phyloP scores from a whole-genome alignment of 2,329 filamentous ascomycete genomes.

The Epichloe uncinata region DNA sequence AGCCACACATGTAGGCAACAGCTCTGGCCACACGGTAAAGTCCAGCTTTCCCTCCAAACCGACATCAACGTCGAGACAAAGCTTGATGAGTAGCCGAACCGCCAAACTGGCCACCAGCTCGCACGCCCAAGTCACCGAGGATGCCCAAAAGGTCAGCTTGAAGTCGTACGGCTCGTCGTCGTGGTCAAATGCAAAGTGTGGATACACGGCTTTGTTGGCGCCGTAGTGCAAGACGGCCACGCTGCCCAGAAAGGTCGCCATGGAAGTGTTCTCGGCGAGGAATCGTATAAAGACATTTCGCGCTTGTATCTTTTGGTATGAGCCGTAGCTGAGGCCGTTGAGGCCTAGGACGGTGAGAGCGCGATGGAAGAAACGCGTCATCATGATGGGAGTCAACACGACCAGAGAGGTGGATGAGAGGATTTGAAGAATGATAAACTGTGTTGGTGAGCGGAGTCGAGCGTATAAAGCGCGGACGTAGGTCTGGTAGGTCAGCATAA shows the following conservation, averaged over 20 bases:
- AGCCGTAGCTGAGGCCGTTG: conserved; percentile 44
- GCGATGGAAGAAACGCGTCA: conserved; percentile 46
- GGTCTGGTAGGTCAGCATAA: conserved; percentile 57
- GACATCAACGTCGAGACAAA: conserved; percentile 47
- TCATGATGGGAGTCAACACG: conserved; percentile 49
- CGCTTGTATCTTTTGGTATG: conserved; percentile 53
- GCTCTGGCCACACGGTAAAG: conserved; percentile 51
- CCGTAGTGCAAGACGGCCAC: conserved; percentile 54
- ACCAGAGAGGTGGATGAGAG: conserved; percentile 51
- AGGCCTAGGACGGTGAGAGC: conserved; percentile 39
- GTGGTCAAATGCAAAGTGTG: conserved; percentile 53
- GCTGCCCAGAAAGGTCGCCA: conserved; percentile 54
- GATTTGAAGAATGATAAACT: conserved; percentile 53
- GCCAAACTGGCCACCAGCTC: conserved; percentile 49
- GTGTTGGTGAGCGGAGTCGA: conserved; percentile 48
- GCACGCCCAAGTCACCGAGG: conserved; percentile 52
- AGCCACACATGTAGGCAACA: conserved; percentile 51
- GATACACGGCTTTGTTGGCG: conserved; percentile 53
- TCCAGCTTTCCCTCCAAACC: conserved; percentile 52
- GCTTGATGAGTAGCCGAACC: conserved; percentile 43
- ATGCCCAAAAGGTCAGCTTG: conserved; percentile 48
- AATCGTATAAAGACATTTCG: conserved; percentile 56
- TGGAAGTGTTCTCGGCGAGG: conserved; percentile 53
- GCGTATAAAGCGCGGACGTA: conserved; percentile 58
- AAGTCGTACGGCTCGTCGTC: conserved; percentile 42